These are phyloP conservation scores for Knoxia roxburghii DNA, from an alignment of 257 asterid genomes.

Conservation along the genomic window DNA sequence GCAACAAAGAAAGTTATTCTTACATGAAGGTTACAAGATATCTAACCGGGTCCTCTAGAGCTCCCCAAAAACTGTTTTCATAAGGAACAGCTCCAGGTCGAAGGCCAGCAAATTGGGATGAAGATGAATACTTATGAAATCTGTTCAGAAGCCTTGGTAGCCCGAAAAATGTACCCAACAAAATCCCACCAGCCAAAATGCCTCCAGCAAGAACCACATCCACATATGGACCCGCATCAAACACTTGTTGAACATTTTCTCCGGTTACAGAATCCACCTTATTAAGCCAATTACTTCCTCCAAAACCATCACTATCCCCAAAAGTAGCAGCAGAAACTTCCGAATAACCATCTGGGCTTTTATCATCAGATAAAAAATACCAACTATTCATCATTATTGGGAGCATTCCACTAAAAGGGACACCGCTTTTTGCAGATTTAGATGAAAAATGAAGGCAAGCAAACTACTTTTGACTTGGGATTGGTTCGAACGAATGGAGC, in stretches of 20 bases:
- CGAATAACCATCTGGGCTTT: no score
- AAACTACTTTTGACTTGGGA: no score
- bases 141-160: constrained; percentile 69
- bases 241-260: constrained; percentile 60
- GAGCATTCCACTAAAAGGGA: constrained; percentile 30
- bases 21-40: constrained; percentile 71
- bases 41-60: constrained; percentile 79
- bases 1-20: constrained; percentile 22
- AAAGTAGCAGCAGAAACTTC: constrained; percentile 22
- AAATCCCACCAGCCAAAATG: no score
- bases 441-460: no score
- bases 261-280: constrained; percentile 47
- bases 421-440: constrained; percentile 24
- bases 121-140: constrained; percentile 57
- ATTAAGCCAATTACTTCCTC: constrained; percentile 43
- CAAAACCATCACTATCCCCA: no score
- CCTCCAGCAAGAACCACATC: constrained; percentile 79
- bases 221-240: constrained; percentile 72
- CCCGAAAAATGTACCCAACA: constrained; percentile 59
- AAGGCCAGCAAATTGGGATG: constrained; percentile 59
- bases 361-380: constrained; percentile 52
- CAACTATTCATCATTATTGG: constrained; percentile 27
- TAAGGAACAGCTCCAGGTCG: constrained; percentile 63
- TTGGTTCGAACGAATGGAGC: no score
- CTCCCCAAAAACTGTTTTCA: constrained; percentile 88